Percentiles rank a stretch among this genome's conserved stretches.
These are phyloP conservation scores for Vaccinium darrowii DNA, from an alignment of 148 eudicot species.

Conservation along the genomic window DNA sequence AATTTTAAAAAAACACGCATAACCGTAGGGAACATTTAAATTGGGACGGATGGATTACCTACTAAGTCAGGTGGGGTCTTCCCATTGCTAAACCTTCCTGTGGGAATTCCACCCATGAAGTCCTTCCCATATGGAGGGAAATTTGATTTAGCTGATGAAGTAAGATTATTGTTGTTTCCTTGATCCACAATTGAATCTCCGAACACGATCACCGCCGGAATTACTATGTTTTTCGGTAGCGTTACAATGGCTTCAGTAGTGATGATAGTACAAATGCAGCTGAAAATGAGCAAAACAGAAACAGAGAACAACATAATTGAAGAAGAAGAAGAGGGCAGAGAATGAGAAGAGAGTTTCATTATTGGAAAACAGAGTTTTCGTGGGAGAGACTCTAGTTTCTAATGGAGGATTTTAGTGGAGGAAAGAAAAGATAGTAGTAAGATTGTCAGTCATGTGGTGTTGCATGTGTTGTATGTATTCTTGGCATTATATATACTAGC, in stretches of 20 bases:
- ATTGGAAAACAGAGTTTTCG: too few species aligned
- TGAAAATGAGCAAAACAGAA: not conserved
- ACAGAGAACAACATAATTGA: not conserved
- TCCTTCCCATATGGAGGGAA: slow-evolving; percentile 63
- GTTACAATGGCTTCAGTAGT: slow-evolving; percentile 17
- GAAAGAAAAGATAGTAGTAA: too few species aligned
- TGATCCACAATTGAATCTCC: slow-evolving; percentile 76
- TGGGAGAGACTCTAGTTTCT: too few species aligned
- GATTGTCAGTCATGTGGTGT: too few species aligned
- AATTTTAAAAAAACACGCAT: too few species aligned
- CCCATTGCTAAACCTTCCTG: slow-evolving; percentile 73
- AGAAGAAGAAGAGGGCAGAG: not conserved
- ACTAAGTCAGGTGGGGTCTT: slow-evolving; percentile 65
- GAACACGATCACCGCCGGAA: slow-evolving; percentile 53
- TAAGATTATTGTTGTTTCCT: slow-evolving; percentile 52
- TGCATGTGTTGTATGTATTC: too few species aligned
- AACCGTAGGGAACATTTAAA: too few species aligned
- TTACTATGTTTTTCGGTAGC: slow-evolving; percentile 37
- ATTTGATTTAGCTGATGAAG: slow-evolving; percentile 35
- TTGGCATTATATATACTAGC: too few species aligned
- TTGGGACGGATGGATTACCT: too few species aligned
- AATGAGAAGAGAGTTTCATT: not conserved
- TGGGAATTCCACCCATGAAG: slow-evolving; percentile 49
- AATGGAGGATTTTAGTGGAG: too few species aligned
- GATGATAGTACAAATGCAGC: not conserved